Evolutionary conservation across 2,329 filamentous ascomycete genomes (phyloP), one percentile per base, ranked within the genome.

Genomic region (Hypoxylon sp.): DNA sequence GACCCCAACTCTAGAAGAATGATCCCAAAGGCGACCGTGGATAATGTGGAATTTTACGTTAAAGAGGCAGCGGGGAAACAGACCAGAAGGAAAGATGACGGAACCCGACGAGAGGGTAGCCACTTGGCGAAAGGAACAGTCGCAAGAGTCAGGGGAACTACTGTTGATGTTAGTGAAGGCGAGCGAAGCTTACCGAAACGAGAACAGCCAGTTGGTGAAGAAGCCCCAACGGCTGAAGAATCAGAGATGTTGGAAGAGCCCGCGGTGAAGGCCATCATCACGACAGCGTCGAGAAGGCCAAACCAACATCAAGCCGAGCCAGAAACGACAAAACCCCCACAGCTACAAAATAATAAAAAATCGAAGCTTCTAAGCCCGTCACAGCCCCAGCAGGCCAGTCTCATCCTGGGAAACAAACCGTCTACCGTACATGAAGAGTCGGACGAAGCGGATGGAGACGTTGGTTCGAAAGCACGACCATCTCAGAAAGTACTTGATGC

Each of bases 1-100:
- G 87, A 89, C 66, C 81, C 87, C n/a, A 89, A 89, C 68, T 88
- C 88, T 15, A 82, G 87, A 68, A 84, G 87, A 62, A 87, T 89
- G 81, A 80, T 89, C 3, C 81, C 84, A 2, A 81, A 77, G 54
- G 74, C 73, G 28, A 60, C 50, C 13, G 22, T 67, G 11, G 68
- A 81, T 74, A 51, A 76, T 76, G 49, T 64, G 46, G 81, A 84
- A 52, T 78, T 82, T 56, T 76, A 72, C 30, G 70, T 81, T 3
- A 72, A 76, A 22, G 76, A 82, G 56, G 74, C 76, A 15, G 73
- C 78, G 0, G 79, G 82, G 32, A 79, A 77, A 49, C 76, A 69
- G 37, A 49, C 70, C 4, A 83, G 75, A 65, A 82, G 79, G 68
- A 81, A 78, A 69, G 54, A 70, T n/a, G 30, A 30, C 6, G 60